phyloP scores from a whole-genome alignment of 148 eudicot species.

The Rhododendron mucronatum region DNA sequence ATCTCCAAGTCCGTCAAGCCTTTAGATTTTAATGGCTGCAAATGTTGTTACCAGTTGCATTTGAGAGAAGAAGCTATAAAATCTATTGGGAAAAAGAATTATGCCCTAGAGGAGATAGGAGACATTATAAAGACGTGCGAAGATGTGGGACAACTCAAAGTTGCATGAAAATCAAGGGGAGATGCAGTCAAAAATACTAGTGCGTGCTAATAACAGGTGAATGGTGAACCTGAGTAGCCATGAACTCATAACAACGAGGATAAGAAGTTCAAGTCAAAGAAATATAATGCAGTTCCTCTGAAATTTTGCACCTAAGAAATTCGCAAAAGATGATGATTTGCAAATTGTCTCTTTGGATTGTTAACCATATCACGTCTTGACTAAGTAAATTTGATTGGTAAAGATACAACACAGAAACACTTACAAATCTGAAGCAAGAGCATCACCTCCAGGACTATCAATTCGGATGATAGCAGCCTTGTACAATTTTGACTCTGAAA shows the following conservation, averaged over 20 bases:
- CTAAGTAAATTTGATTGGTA: neutral
- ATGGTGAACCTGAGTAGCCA: neutral
- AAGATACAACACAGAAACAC: constrained; percentile 22
- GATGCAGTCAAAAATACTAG: neutral
- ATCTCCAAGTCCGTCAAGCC: neutral
- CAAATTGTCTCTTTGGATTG: neutral
- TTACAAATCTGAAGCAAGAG: constrained; percentile 99
- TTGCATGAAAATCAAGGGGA: neutral
- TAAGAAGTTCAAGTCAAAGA: neutral
- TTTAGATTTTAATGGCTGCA: neutral
- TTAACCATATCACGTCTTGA: neutral
- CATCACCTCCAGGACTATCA: constrained; percentile 99
- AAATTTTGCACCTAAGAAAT: neutral
- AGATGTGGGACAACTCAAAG: neutral
- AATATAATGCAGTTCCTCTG: neutral
- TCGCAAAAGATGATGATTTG: neutral
- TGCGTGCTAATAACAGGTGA: neutral
- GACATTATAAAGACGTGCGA: neutral
- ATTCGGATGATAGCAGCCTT: constrained; percentile 85
- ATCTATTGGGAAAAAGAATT: neutral
- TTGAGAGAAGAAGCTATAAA: neutral
- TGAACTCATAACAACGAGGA: neutral
- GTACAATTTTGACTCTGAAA: constrained; percentile 66
- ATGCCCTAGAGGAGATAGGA: neutral
- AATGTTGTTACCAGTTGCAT: neutral